phyloP scores from a whole-genome alignment of 805 yeast genomes.

The Metschnikowia rubicola region DNA sequence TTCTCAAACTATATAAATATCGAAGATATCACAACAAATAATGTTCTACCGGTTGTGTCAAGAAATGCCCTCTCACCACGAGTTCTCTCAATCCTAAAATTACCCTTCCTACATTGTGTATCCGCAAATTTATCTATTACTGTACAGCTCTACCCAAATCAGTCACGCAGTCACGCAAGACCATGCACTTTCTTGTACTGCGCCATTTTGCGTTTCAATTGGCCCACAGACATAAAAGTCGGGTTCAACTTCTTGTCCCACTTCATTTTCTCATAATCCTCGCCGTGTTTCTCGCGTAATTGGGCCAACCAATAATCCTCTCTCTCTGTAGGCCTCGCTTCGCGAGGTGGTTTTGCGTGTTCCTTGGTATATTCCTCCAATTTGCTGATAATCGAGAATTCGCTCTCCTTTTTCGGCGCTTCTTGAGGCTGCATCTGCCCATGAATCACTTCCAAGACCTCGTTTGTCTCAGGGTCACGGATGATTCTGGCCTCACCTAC shows the following conservation, averaged over 20 bases:
- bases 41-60: too few relatives aligned
- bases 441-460: constrained; percentile 62
- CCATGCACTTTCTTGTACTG: constrained; percentile 56
- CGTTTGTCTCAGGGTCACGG: constrained; percentile 62
- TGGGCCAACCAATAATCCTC: constrained; percentile 69
- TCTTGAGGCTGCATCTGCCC: constrained; percentile 53
- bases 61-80: too few relatives aligned
- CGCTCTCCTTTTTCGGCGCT: constrained; percentile 25
- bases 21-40: too few relatives aligned
- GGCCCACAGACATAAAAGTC: constrained; percentile 82
- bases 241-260: constrained; percentile 86
- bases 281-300: constrained; percentile 77
- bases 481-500: constrained; percentile 77
- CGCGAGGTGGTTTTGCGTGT: constrained; percentile 48
- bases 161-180: not conserved
- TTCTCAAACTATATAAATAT: too few relatives aligned
- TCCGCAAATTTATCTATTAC: not conserved
- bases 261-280: constrained; percentile 83
- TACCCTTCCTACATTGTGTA: too few relatives aligned
- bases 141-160: not conserved
- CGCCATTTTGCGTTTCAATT: constrained; percentile 63
- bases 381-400: constrained; percentile 52
- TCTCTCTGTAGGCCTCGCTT: constrained; percentile 60
- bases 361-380: constrained; percentile 51
- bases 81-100: too few relatives aligned